These are phyloP conservation scores for Beauveria sp. DNA, from an alignment of 2,329 filamentous ascomycete genomes.

Conservation along the genomic window DNA sequence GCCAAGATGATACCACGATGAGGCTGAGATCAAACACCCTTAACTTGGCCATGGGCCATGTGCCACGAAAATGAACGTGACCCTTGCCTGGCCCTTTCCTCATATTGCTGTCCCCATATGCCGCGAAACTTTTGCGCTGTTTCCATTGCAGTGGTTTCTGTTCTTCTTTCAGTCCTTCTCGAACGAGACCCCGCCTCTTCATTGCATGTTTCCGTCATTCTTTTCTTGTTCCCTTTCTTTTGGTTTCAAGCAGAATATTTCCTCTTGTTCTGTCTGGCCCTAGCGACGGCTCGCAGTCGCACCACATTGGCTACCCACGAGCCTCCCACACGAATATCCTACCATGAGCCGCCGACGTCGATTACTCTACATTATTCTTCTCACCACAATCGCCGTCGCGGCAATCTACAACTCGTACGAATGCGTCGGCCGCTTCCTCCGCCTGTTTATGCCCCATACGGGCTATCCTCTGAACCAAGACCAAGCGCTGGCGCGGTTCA, in stretches of 20 bases:
- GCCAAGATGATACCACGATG: slow-evolving; percentile 2
- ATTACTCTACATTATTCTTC: neutral
- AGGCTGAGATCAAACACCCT: slow-evolving; percentile 7
- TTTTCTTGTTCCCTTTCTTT: neutral
- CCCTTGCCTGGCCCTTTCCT: neutral
- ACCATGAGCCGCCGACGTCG: slow-evolving; percentile 6
- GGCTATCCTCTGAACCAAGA: slow-evolving; percentile 9
- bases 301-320: neutral
- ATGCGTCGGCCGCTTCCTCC: neutral
- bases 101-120: neutral
- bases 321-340: neutral
- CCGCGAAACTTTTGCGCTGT: neutral
- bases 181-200: neutral
- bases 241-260: neutral
- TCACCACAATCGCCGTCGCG: neutral
- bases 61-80: neutral
- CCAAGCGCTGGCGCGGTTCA: slow-evolving; percentile 6
- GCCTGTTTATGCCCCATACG: slow-evolving; percentile 1
- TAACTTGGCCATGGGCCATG: neutral
- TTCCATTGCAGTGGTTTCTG: neutral
- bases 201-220: neutral
- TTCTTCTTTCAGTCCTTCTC: neutral
- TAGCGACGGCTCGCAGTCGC: neutral
- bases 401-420: slow-evolving; percentile 1
- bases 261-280: neutral